Evolutionary conservation across 108 stramenopile species (phyloP), one percentile per base, ranked within the genome.

Genomic region (Skeletonema marinoi): DNA sequence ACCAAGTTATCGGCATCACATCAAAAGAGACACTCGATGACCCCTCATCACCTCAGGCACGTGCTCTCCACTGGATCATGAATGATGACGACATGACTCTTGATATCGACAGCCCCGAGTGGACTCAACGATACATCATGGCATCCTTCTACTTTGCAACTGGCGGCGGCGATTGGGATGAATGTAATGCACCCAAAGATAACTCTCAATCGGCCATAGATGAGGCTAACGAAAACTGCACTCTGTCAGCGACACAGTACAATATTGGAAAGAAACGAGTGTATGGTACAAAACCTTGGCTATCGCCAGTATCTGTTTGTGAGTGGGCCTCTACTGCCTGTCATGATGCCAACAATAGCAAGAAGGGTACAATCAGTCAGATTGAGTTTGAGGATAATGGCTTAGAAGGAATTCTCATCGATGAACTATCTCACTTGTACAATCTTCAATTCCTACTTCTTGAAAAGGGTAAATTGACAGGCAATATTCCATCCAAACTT

Each of bases 401-500:
- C 13, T 44, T 90, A 12, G 73, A 64, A 7, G 89, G 89, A 31
- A 83, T 81, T n/a, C 63, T 90, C 3, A 77, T 85, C 8, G 44
- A 30, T 7, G 89, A 90, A 65, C 21, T 90, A 5, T 60, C 46
- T 11, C 36, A 73, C 11, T 66, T 90, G 17, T 38, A 69, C 16
- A 56, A 30, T n/a, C 59, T 90, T 44, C 56, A 63, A n/a, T 68
- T 69, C 62, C 61, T 90, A 9, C 13, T 76, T 6, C 63, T 90
- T 33, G 88, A 88, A 51, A 70, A 82, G 54, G 87, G 88, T 0
- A 65, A 78, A 6, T 44, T 90, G 30, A 65, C 75, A 6, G 90
- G 90, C 25, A 76, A 71, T 8, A 87, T 90, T 36, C 88, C 87
- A 16, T n/a, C 71, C 14, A 72, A 83, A 35, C 17, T 88, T 31